Conservation (phyloP, 2,329 filamentous ascomycete species). For the Ophiostoma sp. region DNA sequence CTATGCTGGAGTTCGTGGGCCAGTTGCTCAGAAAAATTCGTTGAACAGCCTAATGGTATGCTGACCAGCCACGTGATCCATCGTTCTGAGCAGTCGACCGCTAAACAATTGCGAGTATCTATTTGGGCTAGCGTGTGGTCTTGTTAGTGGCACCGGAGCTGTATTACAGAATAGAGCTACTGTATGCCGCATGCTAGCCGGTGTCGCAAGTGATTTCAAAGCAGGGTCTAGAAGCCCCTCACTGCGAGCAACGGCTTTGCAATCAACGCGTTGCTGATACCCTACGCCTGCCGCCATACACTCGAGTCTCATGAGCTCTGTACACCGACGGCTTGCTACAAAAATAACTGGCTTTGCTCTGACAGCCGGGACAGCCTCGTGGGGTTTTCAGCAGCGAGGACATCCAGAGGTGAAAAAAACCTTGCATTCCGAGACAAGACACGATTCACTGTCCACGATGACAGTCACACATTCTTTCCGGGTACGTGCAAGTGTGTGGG, state of each 20-base stretch:
- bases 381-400: background rate
- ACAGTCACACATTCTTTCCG: slow-evolving; percentile 44
- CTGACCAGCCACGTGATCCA: background rate
- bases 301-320: background rate
- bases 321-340: slow-evolving; percentile 5
- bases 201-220: slow-evolving; percentile 24
- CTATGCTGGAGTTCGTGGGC: background rate
- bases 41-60: background rate
- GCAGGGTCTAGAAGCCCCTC: background rate
- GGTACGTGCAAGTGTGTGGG: slow-evolving; percentile 32
- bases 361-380: slow-evolving; percentile 17
- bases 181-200: slow-evolving; percentile 6
- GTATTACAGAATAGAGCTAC: background rate
- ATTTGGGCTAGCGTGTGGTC: background rate
- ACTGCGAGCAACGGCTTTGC: background rate
- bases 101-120: background rate
- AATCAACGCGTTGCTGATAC: background rate
- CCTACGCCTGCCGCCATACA: background rate
- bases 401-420: background rate
- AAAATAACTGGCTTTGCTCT: slow-evolving; percentile 19
- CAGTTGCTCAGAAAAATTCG: background rate
- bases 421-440: slow-evolving; percentile 8
- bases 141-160: background rate
- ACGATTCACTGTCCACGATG: slow-evolving; percentile 35
- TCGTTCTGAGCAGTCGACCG: background rate